Evolutionary conservation across 169 alveolate species (phyloP), one percentile per base, ranked within the genome.

Genomic region (Cryptosporidium meleagridis): DNA sequence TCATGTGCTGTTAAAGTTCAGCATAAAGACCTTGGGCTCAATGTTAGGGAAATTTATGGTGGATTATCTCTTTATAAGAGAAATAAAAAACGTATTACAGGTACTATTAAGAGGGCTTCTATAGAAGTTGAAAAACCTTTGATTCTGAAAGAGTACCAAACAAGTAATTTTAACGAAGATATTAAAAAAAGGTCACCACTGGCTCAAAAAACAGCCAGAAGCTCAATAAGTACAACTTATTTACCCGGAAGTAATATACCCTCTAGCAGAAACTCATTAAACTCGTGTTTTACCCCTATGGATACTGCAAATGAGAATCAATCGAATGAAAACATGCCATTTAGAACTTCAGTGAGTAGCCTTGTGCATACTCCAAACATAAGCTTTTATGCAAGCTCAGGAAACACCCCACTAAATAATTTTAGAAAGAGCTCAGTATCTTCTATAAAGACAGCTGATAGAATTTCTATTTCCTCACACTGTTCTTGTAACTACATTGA

Each of bases 11-110:
- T 80, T 29, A 80, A 80, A 33, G 39, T 80, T 44, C 89, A 80
- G 16, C 89, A 80, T 62, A 62, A 41, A 23, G 89, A 80, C 59
- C 89, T 80, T 41, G 89, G 89, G 45, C 67, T 80, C 16, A 62
- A 65, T 44, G 62, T 80, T 48, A 59, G 89, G 29, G 89, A 80
- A 41, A 41, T 80, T 1, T 80, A 80, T 45, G 21, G 69, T 59
- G 89, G 89, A 9, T n/a, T 80, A 67, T 26, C 68, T 16, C 62
- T 80, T 21, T 62, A 80, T 65, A 80, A 62, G 29, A 59, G 89
- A 45, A 59, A 80, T 39, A 80, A 80, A 23, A 80, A 65, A 65
- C 52, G 80, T 6, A 16, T 26, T 2, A 4, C 45, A 67, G 55
- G n/a, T 31, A 37, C 9, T 7, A 70, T 0, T 48, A 10, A 21